Evolutionary conservation across 192 early-diverging fungal genomes (phyloP).

Genomic region (Paraglomus occultum): DNA sequence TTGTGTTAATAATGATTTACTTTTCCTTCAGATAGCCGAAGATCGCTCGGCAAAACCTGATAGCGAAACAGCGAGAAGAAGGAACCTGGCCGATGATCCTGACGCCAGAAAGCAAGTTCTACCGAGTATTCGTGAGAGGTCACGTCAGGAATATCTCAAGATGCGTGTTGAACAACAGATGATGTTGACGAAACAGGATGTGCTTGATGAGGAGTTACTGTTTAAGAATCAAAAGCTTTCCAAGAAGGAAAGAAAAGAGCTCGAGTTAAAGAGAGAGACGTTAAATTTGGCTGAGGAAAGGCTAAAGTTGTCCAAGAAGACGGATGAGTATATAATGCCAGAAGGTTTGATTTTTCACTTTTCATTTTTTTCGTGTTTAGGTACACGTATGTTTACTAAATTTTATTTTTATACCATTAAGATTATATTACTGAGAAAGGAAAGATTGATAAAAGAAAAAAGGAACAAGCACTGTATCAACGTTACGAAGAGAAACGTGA

Average conservation of each 20-base stretch:
- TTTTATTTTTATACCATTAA: conserved; percentile 22
- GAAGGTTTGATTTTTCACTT: conserved; percentile 45
- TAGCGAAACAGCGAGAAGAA: conserved; percentile 61
- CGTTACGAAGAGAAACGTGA: conserved; percentile 81
- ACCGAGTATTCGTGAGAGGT: conserved; percentile 77
- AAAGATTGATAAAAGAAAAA: conserved; percentile 94
- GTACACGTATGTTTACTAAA: too few relatives aligned
- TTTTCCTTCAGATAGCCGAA: conserved; percentile 51
- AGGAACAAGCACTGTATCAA: conserved; percentile 81
- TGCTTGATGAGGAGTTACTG: conserved; percentile 85
- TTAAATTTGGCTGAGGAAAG: conserved; percentile 82
- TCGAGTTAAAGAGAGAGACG: conserved; percentile 85
- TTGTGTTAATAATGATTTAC: background rate
- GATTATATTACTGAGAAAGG: conserved; percentile 99
- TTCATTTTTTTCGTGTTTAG: conserved; percentile 9
- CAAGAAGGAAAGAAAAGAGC: conserved; percentile 69
- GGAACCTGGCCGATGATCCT: conserved; percentile 81
- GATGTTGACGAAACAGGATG: conserved; percentile 68
- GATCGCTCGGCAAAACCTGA: conserved; percentile 67
- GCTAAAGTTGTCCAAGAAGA: conserved; percentile 69
- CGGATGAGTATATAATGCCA: conserved; percentile 84
- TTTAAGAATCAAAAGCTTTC: conserved; percentile 76
- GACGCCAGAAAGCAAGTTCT: conserved; percentile 67
- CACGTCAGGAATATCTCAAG: conserved; percentile 88
- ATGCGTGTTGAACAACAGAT: conserved; percentile 83